Evolutionary conservation across 768 basidiomycete genomes (phyloP).

Genomic region (Leccinum boreale): DNA sequence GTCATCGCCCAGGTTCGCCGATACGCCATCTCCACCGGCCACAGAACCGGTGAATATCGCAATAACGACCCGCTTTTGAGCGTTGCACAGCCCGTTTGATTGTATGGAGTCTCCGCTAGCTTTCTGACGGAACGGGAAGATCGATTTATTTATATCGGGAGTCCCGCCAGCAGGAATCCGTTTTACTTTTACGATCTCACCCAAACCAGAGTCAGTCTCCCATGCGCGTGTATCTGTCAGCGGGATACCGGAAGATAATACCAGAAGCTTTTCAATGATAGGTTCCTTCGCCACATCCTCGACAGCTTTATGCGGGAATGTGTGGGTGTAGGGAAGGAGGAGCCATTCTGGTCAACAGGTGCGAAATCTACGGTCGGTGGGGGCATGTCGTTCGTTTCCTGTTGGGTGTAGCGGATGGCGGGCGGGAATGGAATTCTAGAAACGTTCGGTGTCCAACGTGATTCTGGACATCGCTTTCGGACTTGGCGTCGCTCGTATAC

Average conservation of each 20-base stretch:
- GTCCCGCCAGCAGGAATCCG: constrained; percentile 13
- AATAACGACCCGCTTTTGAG: constrained; percentile 22
- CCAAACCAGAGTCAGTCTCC: constrained; percentile 28
- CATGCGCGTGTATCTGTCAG: constrained; percentile 29
- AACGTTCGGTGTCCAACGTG: not conserved
- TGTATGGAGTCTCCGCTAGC: not conserved
- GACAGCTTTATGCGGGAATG: not conserved
- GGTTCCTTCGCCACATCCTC: constrained; percentile 18
- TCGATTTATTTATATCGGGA: not conserved
- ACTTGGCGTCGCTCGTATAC: constrained; percentile 21
- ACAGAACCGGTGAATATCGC: constrained; percentile 27
- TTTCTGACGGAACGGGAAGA: not conserved
- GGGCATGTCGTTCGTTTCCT: not conserved
- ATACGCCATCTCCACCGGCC: not conserved
- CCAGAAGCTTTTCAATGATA: constrained; percentile 28
- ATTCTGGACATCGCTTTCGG: constrained; percentile 17
- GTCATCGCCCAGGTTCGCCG: not conserved
- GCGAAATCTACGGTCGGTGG: not conserved
- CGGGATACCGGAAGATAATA: constrained; percentile 16
- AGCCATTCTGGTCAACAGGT: not conserved
- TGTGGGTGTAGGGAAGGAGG: constrained; percentile 16
- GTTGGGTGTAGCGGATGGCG: not conserved
- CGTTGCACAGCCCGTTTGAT: not conserved
- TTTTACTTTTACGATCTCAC: constrained; percentile 32
- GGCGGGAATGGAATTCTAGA: not conserved